These are phyloP conservation scores for Umbelopsis sp. DNA, from an alignment of 371 early-diverging fungal species.

Conservation along the genomic window DNA sequence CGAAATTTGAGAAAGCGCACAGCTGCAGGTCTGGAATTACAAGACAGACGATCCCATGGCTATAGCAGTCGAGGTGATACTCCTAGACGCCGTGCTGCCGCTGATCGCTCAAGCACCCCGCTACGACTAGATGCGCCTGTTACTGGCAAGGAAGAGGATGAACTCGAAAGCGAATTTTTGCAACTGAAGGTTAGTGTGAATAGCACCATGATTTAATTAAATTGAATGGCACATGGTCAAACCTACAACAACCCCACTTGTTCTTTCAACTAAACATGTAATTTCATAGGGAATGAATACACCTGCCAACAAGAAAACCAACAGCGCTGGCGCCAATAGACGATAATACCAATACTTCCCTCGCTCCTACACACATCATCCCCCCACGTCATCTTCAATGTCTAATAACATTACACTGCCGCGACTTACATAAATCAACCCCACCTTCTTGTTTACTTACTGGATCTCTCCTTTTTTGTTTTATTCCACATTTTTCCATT, in stretches of 20 bases:
- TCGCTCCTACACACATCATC: background rate
- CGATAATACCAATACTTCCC: background rate
- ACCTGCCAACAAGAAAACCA: slow-evolving; percentile 17
- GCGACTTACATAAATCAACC: background rate
- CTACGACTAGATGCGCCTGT: slow-evolving; percentile 1
- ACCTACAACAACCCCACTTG: background rate
- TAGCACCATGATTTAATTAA: background rate
- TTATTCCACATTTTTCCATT: background rate
- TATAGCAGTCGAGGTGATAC: slow-evolving; percentile 14
- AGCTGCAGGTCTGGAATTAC: slow-evolving; percentile 5
- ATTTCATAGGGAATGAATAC: background rate
- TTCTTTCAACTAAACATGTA: background rate
- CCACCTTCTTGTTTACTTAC: background rate
- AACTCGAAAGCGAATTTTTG: slow-evolving; percentile 10
- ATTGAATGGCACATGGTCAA: background rate
- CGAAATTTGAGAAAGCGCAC: slow-evolving; percentile 5
- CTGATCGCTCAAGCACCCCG: slow-evolving; percentile 12
- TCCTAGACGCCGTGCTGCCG: slow-evolving; percentile 11
- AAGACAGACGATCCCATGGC: slow-evolving; percentile 4
- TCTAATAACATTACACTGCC: background rate
- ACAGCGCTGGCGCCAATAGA: slow-evolving; percentile 18
- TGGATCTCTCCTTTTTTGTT: background rate
- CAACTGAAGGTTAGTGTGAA: slow-evolving; percentile 3
- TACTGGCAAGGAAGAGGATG: slow-evolving; percentile 3
- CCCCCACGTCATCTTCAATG: background rate